Conservation (phyloP, 2,329 filamentous ascomycete genomes). For the Delphinella strobiligena region DNA sequence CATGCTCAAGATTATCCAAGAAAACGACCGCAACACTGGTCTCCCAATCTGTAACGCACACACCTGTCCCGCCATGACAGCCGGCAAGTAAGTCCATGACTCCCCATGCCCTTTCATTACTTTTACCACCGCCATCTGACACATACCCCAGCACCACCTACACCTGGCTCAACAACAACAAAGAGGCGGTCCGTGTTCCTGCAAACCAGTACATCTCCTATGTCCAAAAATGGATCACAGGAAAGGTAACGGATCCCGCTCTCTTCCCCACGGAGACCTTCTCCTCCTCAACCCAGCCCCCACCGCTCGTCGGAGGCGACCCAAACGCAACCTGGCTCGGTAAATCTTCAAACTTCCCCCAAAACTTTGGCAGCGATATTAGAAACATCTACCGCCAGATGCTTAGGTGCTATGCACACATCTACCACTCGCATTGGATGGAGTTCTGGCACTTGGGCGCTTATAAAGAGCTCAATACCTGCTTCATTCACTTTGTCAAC, state of each 20-base stretch:
- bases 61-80: conserved; percentile 85
- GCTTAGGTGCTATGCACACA: conserved; percentile 42
- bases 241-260: conserved; percentile 80
- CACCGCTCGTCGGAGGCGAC: conserved; percentile 39
- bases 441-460: conserved; percentile 37
- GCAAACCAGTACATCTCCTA: conserved; percentile 89
- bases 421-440: conserved; percentile 41
- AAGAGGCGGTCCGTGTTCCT: conserved; percentile 81
- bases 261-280: conserved; percentile 86
- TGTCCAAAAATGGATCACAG: conserved; percentile 93
- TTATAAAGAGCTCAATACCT: conserved; percentile 41
- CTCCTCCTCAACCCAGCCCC: conserved; percentile 40
- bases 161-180: conserved; percentile 85
- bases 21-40: conserved; percentile 65
- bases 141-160: conserved; percentile 66
- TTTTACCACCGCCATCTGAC: conserved; percentile 2
- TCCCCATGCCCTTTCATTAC: background rate
- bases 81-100: conserved; percentile 70
- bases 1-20: conserved; percentile 79
- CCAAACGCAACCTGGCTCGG: conserved; percentile 63
- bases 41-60: conserved; percentile 70
- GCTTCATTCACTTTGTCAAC: conserved; percentile 42
- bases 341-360: conserved; percentile 63
- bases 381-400: conserved; percentile 51
- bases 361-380: conserved; percentile 56